Evolutionary conservation across 2,329 filamentous ascomycete species (phyloP).

Genomic region (Botrytis squamosa): DNA sequence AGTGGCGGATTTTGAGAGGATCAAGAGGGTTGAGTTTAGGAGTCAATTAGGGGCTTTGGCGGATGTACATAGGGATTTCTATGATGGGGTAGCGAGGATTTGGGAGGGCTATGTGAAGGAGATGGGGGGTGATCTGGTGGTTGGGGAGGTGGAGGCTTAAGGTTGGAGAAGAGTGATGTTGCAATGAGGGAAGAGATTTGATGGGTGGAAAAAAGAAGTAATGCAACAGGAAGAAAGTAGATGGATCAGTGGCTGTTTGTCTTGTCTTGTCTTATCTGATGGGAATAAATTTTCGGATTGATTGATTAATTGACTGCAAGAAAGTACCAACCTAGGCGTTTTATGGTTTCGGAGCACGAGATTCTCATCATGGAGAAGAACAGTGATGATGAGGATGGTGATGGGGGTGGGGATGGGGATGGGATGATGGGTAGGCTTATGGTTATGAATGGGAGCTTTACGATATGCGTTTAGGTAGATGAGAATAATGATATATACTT

Average conservation of each 20-base stretch:
- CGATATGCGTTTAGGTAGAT: not conserved
- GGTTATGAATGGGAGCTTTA: not conserved
- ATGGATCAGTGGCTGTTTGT: not conserved
- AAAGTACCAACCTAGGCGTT: not conserved
- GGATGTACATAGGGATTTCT: constrained; percentile 84
- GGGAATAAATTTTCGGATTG: not conserved
- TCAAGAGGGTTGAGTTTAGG: constrained; percentile 92
- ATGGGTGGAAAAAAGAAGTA: not conserved
- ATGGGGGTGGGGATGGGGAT: not conserved
- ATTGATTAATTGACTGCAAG: constrained; percentile 2
- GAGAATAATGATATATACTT: constrained; percentile 16
- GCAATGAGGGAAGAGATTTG: not conserved
- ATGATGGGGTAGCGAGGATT: constrained; percentile 71
- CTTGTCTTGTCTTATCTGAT: not conserved
- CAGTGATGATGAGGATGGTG: not conserved
- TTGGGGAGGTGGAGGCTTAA: constrained; percentile 10
- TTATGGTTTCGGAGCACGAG: not conserved
- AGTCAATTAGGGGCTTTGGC: constrained; percentile 80
- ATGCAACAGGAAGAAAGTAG: not conserved
- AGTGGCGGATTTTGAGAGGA: constrained; percentile 90
- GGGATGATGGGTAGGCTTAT: not conserved
- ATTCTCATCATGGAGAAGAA: not conserved
- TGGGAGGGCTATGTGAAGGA: constrained; percentile 91
- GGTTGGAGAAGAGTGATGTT: not conserved
- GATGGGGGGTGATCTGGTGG: constrained; percentile 52